Evolutionary conservation across 345 rosid species (phyloP).

Genomic region (Abelmoschus esculentus): DNA sequence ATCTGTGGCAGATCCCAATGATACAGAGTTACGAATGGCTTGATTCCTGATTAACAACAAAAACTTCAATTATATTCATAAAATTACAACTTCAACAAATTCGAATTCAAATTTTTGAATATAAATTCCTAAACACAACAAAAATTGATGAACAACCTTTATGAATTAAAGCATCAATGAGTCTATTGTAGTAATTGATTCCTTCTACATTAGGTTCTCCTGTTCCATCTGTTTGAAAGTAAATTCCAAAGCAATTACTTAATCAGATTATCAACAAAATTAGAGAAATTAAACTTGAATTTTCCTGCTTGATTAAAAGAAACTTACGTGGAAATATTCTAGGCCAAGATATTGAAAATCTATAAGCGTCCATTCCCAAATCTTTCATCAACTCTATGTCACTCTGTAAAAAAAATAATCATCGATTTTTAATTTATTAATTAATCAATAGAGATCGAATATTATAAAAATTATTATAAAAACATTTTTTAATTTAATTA

Average conservation of each 20-base stretch:
- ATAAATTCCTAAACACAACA: too few relatives aligned
- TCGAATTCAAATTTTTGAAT: too few relatives aligned
- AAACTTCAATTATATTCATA: neutral
- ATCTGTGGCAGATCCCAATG: conserved; percentile 98
- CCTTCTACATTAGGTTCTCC: conserved; percentile 70
- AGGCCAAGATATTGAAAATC: conserved; percentile 92
- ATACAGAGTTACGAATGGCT: conserved; percentile 85
- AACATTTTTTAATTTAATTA: too few relatives aligned
- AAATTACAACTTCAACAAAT: too few relatives aligned
- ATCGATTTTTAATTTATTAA: too few relatives aligned
- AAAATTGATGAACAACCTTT: conserved; percentile 31
- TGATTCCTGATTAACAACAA: conserved; percentile 51
- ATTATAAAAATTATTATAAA: too few relatives aligned
- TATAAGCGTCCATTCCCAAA: conserved; percentile 83
- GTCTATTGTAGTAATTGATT: conserved; percentile 53
- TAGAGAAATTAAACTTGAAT: neutral
- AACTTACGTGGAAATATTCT: conserved; percentile 81
- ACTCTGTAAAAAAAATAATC: conserved; percentile 29
- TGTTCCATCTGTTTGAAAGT: conserved; percentile 57
- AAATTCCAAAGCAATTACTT: conserved; percentile 1
- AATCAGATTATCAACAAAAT: neutral
- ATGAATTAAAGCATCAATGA: conserved; percentile 58
- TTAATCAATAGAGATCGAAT: too few relatives aligned
- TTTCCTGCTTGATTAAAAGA: neutral
- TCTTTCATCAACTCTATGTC: conserved; percentile 83